phyloP scores from a whole-genome alignment of 139 green algal genomes.

The Chlorokybus atmophyticus region DNA sequence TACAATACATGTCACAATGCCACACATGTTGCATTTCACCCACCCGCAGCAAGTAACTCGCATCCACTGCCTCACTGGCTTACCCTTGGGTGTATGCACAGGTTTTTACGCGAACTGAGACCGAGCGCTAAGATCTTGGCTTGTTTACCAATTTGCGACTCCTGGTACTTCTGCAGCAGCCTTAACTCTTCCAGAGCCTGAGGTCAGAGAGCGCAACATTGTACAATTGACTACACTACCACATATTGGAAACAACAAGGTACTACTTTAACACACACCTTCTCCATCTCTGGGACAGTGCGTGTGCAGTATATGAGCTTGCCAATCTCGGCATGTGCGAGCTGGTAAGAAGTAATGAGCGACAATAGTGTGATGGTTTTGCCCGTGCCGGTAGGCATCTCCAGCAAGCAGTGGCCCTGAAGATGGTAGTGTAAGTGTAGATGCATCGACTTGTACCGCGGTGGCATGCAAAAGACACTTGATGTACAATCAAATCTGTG shows the following conservation, averaged over 20 bases:
- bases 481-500: no score
- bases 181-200: constrained; percentile 33
- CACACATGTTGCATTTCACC: no score
- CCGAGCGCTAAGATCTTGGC: constrained; percentile 80
- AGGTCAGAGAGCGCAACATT: not conserved
- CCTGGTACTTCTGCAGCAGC: constrained; percentile 72
- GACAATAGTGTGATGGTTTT: constrained; percentile 98
- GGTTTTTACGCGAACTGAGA: constrained; percentile 87
- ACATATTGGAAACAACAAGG: no score
- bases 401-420: constrained; percentile 80
- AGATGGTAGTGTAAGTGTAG: no score
- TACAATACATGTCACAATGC: no score
- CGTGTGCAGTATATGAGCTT: constrained; percentile 98
- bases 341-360: constrained; percentile 95
- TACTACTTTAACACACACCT: constrained; percentile 63
- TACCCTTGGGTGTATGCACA: constrained; percentile 82
- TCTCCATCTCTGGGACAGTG: constrained; percentile 99
- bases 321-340: constrained; percentile 80
- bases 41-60: no score
- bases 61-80: not conserved
- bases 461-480: no score
- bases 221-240: no score
- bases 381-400: constrained; percentile 98
- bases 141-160: constrained; percentile 45
- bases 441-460: no score